Base-by-base conservation (phyloP, 23 red algal genomes). In the Rhodosorus marinus region DNA sequence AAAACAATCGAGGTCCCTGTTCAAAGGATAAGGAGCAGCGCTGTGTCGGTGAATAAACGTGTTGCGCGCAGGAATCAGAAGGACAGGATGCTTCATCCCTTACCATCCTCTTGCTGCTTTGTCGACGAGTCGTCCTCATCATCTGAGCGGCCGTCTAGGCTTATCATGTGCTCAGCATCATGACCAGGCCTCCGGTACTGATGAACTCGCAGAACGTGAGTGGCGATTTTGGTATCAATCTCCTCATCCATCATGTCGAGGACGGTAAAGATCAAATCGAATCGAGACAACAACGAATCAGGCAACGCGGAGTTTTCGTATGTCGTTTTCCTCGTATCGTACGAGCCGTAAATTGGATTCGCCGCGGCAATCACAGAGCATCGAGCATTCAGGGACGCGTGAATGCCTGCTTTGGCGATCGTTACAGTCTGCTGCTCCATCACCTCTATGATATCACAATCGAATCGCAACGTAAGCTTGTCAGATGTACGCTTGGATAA, bases 401-500 rank as follows among this genome's bases (percentile, higher is more conserved):
- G 90, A 51, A 98, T 98, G 51, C 90, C 90, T 9, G 90, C 90
- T 41, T 98, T 98, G 24, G 90, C 90, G 5, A 98, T 98, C 9
- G 90, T 98, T 19, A 98, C 90, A 11, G 90, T 98, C 52, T 98
- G 90, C 66, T 98, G 90, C 69, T 98, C 90, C 90, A 98, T 98
- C 20, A 84, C 90, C 60, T 98, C n/a, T n/a, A n/a, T n/a, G n/a
- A n/a, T n/a, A n/a, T n/a, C n/a, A n/a, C n/a, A n/a, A n/a, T n/a
- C n/a, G n/a, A n/a, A n/a, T n/a, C n/a, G n/a, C n/a, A n/a, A n/a
- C n/a, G n/a, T n/a, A n/a, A n/a, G n/a, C n/a, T n/a, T n/a, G n/a
- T n/a, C n/a, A n/a, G n/a, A n/a, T n/a, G n/a, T n/a, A n/a, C n/a
- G n/a, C n/a, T n/a, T n/a, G n/a, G n/a, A n/a, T n/a, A n/a, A n/a